phyloP scores from a whole-genome alignment of 129 eudicot genomes.

The Pittosporum tobira region DNA sequence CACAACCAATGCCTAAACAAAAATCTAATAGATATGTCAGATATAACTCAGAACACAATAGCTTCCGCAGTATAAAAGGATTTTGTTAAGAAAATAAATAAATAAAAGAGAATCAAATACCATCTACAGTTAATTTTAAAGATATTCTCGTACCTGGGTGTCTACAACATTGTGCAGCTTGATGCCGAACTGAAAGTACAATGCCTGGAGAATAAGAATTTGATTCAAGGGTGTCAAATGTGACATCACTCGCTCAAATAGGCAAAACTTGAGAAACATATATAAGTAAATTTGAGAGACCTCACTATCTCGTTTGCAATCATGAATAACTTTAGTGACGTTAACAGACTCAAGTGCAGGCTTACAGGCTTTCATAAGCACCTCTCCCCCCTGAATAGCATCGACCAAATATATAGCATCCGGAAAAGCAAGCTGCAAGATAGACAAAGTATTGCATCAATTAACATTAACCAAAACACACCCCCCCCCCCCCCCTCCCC shows the following conservation, averaged over 20 bases:
- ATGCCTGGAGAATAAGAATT: slow-evolving; percentile 53
- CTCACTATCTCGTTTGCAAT: slow-evolving; percentile 99
- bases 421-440: slow-evolving; percentile 69
- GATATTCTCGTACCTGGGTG: slow-evolving; percentile 59
- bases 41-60: not conserved
- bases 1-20: not conserved
- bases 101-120: too few relatives aligned
- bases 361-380: slow-evolving; percentile 91
- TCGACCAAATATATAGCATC: slow-evolving; percentile 87
- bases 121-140: too few relatives aligned
- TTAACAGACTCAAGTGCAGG: slow-evolving; percentile 95
- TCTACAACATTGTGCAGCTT: slow-evolving; percentile 88
- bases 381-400: slow-evolving; percentile 69
- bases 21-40: not conserved
- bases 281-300: slow-evolving; percentile 47
- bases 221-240: not conserved
- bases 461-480: too few relatives aligned
- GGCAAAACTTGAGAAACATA: slow-evolving; percentile 10
- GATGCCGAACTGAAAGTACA: slow-evolving; percentile 93
- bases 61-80: not conserved
- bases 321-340: slow-evolving; percentile 98
- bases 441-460: not conserved
- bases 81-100: too few relatives aligned
- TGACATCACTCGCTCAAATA: not conserved
- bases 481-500: too few relatives aligned